These are phyloP conservation scores for Helianthus annuus DNA, from an alignment of 129 eudicot species.

Conservation along the genomic window DNA sequence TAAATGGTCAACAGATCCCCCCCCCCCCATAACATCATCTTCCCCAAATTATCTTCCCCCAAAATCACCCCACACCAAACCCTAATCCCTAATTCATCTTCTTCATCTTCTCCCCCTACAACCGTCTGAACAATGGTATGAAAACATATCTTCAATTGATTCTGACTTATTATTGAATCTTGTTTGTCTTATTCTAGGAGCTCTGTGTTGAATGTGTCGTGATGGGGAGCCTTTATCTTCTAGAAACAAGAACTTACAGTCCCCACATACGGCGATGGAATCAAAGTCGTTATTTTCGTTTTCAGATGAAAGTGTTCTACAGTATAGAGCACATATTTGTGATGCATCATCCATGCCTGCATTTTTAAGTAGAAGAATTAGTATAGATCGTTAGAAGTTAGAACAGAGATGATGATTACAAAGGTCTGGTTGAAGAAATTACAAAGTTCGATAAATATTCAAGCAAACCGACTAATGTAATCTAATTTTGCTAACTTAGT, in stretches of 20 bases:
- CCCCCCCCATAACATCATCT: no score
- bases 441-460: background rate
- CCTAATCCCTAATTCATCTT: no score
- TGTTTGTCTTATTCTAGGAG: slow-evolving; percentile 42
- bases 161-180: slow-evolving; percentile 55
- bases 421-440: background rate
- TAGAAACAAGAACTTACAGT: slow-evolving; percentile 63
- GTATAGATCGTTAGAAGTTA: no score
- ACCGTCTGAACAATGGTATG: slow-evolving; percentile 37
- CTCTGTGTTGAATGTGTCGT: slow-evolving; percentile 37
- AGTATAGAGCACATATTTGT: slow-evolving; percentile 64
- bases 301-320: slow-evolving; percentile 46
- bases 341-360: slow-evolving; percentile 30
- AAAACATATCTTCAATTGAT: slow-evolving; percentile 61
- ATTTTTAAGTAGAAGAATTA: slow-evolving; percentile 5
- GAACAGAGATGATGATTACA: background rate
- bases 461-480: background rate
- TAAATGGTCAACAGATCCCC: no score
- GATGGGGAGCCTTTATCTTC: slow-evolving; percentile 62
- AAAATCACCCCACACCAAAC: no score
- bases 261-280: slow-evolving; percentile 55
- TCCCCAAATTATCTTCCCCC: no score
- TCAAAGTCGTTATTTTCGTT: slow-evolving; percentile 44
- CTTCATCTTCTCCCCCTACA: no score
- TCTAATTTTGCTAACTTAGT: background rate